Base-by-base conservation (phyloP, 192 early-diverging fungal genomes). In the Gorgonomyces haynaldii region DNA sequence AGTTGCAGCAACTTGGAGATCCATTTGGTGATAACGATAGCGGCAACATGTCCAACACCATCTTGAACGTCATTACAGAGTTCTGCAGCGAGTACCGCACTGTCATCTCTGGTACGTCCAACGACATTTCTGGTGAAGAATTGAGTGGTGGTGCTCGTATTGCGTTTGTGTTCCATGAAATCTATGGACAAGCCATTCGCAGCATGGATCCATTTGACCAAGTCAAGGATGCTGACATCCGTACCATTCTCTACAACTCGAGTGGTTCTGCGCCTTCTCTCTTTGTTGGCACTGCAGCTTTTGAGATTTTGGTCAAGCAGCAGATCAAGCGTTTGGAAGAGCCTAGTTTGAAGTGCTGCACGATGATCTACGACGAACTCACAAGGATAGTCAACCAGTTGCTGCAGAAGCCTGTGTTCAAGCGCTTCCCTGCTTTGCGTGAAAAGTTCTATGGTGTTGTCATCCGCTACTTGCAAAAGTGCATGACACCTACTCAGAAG, bases 311-410 rank as follows among this genome's bases (percentile, higher is more conserved):
- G 30, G 85, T 99, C 54, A 96, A 92, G 67, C 86, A 99, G 69
- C 96, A 99, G 70, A 98, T 99, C 65, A 88, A 86, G 58, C 82
- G 96, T 2, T 68, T 99, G 15, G 96, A 99, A 65, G 94, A 97
- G 25, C 96, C 96, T 20, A 84, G 88, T 55, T 68, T 99, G 53
- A 93, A 91, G 62, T 98, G 94, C 56, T 85, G 86, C 23, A 70
- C 79, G 26, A 83, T 99, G 78, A 84, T 93, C 7, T 99, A 96
- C 69, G 96, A 99, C 55, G 96, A 99, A 64, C 69, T 99, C 25
- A 85, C 91, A 19, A 81, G 94, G 45, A 99, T 99, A 41, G 64
- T 99, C 45, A 81, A 85, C 54, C 82, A 87, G 61, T 67, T 97
- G 46, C 71, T 99, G 43, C 79, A 81, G 56, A 98, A 96, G 65